phyloP scores from a whole-genome alignment of 192 early-diverging fungal genomes.

The Coemansia sp. region DNA sequence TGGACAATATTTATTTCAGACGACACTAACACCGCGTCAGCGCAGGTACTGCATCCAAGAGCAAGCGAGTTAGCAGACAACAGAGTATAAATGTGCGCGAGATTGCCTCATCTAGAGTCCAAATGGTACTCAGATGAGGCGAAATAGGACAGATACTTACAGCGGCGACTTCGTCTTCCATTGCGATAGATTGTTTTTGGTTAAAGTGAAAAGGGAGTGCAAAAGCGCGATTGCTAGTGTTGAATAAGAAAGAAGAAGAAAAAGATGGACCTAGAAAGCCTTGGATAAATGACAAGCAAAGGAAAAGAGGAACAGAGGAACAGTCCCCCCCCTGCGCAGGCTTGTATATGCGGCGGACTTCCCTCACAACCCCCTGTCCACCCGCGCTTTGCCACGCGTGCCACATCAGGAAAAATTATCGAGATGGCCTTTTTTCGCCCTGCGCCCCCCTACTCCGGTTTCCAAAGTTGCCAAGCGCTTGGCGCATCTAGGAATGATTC shows the following conservation, averaged over 20 bases:
- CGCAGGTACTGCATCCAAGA: not conserved
- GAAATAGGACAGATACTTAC: constrained; percentile 53
- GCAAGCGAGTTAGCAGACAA: not conserved
- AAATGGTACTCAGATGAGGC: not conserved
- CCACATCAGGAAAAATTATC: not conserved
- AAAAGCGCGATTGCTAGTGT: constrained; percentile 17
- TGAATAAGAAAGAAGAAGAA: constrained; percentile 13
- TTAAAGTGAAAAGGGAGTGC: constrained; percentile 18
- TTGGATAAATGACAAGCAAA: constrained; percentile 9
- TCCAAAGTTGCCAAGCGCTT: not conserved
- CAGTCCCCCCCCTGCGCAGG: constrained; percentile 1
- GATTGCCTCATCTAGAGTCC: not conserved
- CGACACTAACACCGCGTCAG: not conserved
- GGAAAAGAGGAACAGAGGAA: constrained; percentile 14
- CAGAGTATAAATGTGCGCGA: not conserved
- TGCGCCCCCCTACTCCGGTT: not conserved
- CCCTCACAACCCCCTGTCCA: constrained; percentile 11
- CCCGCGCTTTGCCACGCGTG: constrained; percentile 25
- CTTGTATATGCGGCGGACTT: constrained; percentile 10
- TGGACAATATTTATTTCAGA: constrained; percentile 9
- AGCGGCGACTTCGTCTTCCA: constrained; percentile 85
- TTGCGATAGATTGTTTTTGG: constrained; percentile 42
- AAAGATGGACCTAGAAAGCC: constrained; percentile 1
- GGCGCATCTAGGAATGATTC: not conserved
- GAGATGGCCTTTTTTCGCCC: not conserved